Evolutionary conservation across 768 basidiomycete genomes (phyloP), one percentile per base, ranked within the genome.

Genomic region (Candolleomyces eurysporus): DNA sequence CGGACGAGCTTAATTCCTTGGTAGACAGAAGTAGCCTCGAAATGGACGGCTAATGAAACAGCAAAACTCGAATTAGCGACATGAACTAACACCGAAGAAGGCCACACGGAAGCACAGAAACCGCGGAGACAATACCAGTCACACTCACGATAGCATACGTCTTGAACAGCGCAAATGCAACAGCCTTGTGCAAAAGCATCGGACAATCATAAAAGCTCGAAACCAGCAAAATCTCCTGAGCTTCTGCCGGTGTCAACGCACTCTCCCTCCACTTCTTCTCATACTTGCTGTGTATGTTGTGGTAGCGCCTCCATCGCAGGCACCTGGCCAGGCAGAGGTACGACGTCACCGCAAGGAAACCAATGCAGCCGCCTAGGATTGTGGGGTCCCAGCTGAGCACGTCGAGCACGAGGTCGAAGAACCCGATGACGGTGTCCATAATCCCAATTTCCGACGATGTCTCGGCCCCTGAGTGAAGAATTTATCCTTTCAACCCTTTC

Each of bases 111-210:
- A 36, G 36, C 36, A 36, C 36, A 36, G 11, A 36, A 36, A 5
- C 4, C 32, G 36, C 8, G 36, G 11, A 36, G 39, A 54, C 14
- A 59, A 55, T 11, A 8, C n/a, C 8, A 11, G 32, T 48, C 3
- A 13, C 48, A 73, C 79, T 63, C 61, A 83, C 82, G 59, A 82
- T 75, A 1, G 65, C 79, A 66, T 81, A 83, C 3, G 82, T 83
- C 69, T 82, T 83, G 75, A 84, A 83, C 61, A 84, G 65, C 3
- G 82, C 83, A 66, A 84, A 81, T 1, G 79, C 70, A 36, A 79
- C 50, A 0, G 81, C 66, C 63, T 78, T 77, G 52, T 73, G 72
- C 58, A 77, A 50, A 3, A 84, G 58, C 16, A 65, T 56, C 5
- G 82, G 81, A 79, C 83, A 81, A 63, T 84, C 83, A 59, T 77